A percentile compares a stretch with the other conserved stretches of the same genome.
Conservation (phyloP, 371 early-diverging fungal genomes). For the Rhizopus arrhizus region DNA sequence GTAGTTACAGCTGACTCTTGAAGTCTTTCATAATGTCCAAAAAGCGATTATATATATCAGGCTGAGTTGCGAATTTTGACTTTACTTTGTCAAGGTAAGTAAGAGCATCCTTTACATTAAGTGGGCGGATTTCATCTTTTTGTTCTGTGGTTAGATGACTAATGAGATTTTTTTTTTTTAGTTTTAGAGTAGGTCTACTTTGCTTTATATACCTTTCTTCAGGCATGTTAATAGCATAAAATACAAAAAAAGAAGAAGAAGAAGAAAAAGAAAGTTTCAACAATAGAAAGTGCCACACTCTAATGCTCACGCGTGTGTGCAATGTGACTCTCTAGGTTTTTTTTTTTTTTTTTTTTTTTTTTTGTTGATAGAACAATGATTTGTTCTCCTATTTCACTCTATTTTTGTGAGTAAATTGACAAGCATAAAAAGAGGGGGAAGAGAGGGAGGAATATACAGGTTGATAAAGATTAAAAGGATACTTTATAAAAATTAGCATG, state of each 20-base stretch:
- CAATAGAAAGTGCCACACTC: background rate
- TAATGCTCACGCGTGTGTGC: no score
- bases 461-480: no score
- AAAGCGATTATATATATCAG: constrained; percentile 95
- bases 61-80: constrained; percentile 85
- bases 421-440: no score
- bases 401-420: no score
- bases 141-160: background rate
- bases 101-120: constrained; percentile 88
- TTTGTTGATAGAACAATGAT: no score
- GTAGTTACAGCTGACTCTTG: constrained; percentile 84
- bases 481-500: no score
- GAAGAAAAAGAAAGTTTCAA: background rate
- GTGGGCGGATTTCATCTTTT: constrained; percentile 31
- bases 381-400: no score
- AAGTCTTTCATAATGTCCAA: constrained; percentile 99
- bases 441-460: no score
- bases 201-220: background rate
- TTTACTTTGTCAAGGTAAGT: constrained; percentile 98
- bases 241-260: background rate
- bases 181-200: background rate
- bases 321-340: no score
- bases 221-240: background rate
- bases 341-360: no score
- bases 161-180: background rate